Base-by-base conservation (phyloP, 257 asterid genomes). In the Lantana camara region DNA sequence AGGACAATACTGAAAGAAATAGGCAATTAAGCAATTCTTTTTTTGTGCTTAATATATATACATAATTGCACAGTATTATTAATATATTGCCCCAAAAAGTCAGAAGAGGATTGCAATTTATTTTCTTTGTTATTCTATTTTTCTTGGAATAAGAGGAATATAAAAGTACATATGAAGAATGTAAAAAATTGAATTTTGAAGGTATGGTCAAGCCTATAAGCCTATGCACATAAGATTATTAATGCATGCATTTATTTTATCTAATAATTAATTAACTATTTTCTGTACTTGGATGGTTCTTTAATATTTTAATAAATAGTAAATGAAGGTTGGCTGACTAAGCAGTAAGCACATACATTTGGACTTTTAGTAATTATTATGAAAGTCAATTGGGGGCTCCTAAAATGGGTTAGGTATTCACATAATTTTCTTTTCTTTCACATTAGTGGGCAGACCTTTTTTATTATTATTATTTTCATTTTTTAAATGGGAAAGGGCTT, bases 321-420 rank as follows among this genome's bases (percentile, higher is more conserved):
- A n/a, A 55, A 55, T 30, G 44, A 35, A 24, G n/a, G 32, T 52
- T 23, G 16, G 44, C 32, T 5, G 2, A 27, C 32, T 27, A 27
- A 27, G 32, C 2, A 27, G 17, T 11, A 11, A 41, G 70, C 42
- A 13, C 9, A 23, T 45, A 7, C 11, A 17, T 21, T 47, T 9
- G 5, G 58, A 56, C 66, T 37, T 47, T n/a, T n/a, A n/a, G n/a
- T n/a, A n/a, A n/a, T n/a, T n/a, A 42, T 0, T 1, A 4, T 40
- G n/a, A 48, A 35, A 68, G 66, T 68, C 75, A 63, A 63, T 0
- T n/a, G n/a, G 34, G 54, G 54, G 53, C 70, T 63, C 46, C 60
- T 62, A 9, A 12, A 15, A 22, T 22, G 24, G n/a, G 42, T 32
- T 32, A 32, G 23, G n/a, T 21, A 34, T 45, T 34, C 63, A 52